Evolutionary conservation across 768 basidiomycete genomes (phyloP).

Genomic region (Lactarius sanguifluus): DNA sequence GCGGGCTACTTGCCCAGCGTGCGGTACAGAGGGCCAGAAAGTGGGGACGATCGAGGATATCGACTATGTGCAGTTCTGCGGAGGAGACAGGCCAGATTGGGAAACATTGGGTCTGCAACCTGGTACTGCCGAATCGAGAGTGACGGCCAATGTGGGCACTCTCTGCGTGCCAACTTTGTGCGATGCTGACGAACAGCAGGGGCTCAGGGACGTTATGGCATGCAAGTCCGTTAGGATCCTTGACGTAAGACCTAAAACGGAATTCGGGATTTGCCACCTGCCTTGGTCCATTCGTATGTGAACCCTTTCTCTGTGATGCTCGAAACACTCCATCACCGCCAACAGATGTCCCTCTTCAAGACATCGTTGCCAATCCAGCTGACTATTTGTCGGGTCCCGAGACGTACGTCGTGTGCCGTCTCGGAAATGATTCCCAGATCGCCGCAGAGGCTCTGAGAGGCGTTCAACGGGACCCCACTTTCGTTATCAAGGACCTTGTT

Average conservation of each 20-base stretch:
- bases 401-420: constrained; percentile 71
- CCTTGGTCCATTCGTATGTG: constrained; percentile 69
- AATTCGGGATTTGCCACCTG: constrained; percentile 86
- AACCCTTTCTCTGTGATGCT: neutral
- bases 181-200: constrained; percentile 19
- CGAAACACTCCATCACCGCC: neutral
- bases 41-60: constrained; percentile 50
- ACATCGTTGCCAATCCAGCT: constrained; percentile 63
- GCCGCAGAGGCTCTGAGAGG: constrained; percentile 66
- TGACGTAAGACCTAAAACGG: constrained; percentile 76
- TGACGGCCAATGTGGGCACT: constrained; percentile 37
- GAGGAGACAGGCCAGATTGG: constrained; percentile 69
- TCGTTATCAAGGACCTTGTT: constrained; percentile 62
- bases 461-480: constrained; percentile 32
- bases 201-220: constrained; percentile 49
- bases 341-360: constrained; percentile 71
- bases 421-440: constrained; percentile 92
- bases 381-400: constrained; percentile 9
- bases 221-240: constrained; percentile 48
- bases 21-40: constrained; percentile 53
- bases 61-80: constrained; percentile 89
- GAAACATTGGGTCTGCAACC: constrained; percentile 49
- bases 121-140: constrained; percentile 28
- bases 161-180: neutral
- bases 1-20: constrained; percentile 72